Conservation (phyloP, 176 grass and related monocot genomes). For the barley (Hordeum vulgare) region DNA sequence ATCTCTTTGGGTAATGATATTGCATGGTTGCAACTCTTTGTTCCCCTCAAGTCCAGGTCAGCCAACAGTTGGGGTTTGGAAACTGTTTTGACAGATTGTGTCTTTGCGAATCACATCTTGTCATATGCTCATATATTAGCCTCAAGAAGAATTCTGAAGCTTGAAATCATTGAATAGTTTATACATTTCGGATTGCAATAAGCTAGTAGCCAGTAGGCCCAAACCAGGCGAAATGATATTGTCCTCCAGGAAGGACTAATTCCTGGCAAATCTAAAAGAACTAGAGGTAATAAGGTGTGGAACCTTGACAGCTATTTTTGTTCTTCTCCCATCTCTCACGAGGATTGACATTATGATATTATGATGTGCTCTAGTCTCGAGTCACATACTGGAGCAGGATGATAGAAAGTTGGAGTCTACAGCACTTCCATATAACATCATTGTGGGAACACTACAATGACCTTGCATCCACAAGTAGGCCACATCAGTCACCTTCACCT, state of each 20-base stretch:
- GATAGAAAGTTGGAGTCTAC: no score
- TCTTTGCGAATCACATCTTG: not conserved
- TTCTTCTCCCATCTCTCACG: no score
- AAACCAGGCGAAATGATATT: not conserved
- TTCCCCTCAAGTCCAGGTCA: not conserved
- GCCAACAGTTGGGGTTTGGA: not conserved
- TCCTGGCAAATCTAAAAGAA: not conserved
- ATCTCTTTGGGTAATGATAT: not conserved
- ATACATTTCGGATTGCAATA: not conserved
- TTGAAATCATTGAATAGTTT: not conserved
- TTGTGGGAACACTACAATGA: not conserved
- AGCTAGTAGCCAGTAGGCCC: not conserved
- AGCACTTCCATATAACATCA: no score
- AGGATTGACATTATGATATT: no score
- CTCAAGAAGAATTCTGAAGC: not conserved
- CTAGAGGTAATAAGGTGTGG: not conserved
- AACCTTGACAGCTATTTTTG: not conserved
- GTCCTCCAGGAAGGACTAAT: not conserved
- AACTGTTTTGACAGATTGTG: no score
- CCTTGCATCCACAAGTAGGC: not conserved
- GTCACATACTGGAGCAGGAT: no score
- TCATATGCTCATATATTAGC: not conserved
- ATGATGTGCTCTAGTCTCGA: no score
- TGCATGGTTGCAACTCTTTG: not conserved
- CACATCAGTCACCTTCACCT: not conserved